Evolutionary conservation across 345 rosid genomes (phyloP).

Genomic region (Corchorus olitorius): DNA sequence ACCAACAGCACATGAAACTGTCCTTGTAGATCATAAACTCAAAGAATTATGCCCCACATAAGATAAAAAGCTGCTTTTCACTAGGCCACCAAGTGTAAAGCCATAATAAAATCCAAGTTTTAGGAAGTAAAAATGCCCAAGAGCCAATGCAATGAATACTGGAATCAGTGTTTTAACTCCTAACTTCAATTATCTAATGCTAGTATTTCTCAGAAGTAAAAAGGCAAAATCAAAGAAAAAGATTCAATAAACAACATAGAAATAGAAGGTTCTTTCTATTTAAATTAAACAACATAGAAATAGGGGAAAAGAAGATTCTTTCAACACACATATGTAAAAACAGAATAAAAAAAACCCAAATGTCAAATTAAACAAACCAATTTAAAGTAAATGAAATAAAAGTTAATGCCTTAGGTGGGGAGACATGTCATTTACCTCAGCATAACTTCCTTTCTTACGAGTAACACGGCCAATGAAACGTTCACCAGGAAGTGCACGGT

Average conservation of each 20-base stretch:
- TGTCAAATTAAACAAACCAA: neutral
- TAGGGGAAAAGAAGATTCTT: neutral
- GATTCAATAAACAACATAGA: neutral
- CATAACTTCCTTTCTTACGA: slow-evolving; percentile 75
- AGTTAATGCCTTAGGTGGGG: neutral
- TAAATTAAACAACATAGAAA: neutral
- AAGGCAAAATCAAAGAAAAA: neutral
- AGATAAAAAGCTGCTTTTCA: neutral
- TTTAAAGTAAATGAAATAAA: neutral
- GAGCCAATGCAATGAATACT: neutral
- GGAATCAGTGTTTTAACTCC: neutral
- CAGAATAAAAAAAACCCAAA: neutral
- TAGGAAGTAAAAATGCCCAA: neutral
- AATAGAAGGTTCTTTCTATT: neutral
- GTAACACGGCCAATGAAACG: slow-evolving; percentile 86
- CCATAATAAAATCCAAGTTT: neutral
- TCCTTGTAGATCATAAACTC: neutral
- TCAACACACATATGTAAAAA: neutral
- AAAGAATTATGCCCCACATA: neutral
- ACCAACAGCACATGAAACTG: neutral
- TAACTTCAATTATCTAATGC: neutral
- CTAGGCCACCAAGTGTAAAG: neutral
- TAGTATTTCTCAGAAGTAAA: neutral
- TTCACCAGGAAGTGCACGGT: slow-evolving; percentile 92
- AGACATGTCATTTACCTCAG: slow-evolving; percentile 58